A percentile compares a stretch with the other conserved stretches of the same genome.
phyloP scores from a whole-genome alignment of 2,329 filamentous ascomycete genomes.

The Alternaria atra region DNA sequence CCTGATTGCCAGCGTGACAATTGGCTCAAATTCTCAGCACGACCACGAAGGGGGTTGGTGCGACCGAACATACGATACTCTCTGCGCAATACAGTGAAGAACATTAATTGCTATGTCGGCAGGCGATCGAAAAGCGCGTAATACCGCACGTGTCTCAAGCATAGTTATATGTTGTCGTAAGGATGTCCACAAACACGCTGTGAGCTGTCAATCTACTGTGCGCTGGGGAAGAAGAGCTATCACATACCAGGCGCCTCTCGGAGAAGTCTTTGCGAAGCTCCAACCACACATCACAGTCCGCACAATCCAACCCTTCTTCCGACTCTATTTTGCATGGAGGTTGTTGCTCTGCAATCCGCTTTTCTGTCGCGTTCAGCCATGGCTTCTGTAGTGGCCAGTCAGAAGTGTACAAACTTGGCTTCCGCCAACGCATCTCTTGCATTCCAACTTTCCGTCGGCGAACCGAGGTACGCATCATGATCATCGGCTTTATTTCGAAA shows the following conservation, averaged over 20 bases:
- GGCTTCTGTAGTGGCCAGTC: conserved; percentile 1
- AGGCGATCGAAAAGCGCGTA: neutral
- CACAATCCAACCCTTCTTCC: neutral
- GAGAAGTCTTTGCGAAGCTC: neutral
- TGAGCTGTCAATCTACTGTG: neutral
- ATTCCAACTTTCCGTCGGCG: conserved; percentile 61
- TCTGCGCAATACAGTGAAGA: too few species aligned
- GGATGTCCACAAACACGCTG: neutral
- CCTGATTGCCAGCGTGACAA: neutral
- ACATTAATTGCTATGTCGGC: too few species aligned
- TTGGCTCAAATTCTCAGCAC: neutral
- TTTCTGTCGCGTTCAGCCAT: neutral
- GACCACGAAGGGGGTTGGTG: too few species aligned
- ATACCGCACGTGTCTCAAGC: neutral
- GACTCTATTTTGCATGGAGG: neutral
- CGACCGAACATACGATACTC: neutral
- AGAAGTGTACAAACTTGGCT: conserved; percentile 72
- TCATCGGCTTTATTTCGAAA: conserved; percentile 32
- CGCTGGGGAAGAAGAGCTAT: neutral
- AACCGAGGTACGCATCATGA: conserved; percentile 60
- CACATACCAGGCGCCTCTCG: neutral
- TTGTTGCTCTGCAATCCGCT: neutral
- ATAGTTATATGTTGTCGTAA: neutral
- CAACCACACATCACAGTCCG: neutral
- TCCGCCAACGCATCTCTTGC: conserved; percentile 62